Percentiles rank a stretch among this genome's conserved stretches.
These are phyloP conservation scores for Astrothelium macrocarpum DNA, from an alignment of 495 filamentous ascomycete species.

Conservation along the genomic window DNA sequence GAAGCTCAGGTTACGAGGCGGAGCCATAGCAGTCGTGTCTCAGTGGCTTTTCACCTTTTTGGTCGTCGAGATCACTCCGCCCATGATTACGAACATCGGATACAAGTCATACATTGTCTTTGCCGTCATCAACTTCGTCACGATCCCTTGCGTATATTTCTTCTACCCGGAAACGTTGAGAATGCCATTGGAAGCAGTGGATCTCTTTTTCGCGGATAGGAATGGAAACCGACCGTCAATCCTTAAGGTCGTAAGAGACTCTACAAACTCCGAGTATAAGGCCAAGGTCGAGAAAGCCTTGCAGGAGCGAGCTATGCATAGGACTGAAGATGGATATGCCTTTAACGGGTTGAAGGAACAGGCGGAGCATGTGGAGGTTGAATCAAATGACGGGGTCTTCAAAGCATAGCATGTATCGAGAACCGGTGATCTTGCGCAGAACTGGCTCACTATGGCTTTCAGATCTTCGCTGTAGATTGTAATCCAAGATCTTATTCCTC, in stretches of 20 bases:
- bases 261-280: conserved; percentile 13
- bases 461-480: not conserved
- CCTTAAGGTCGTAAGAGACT: conserved; percentile 13
- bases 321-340: conserved; percentile 9
- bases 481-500: not conserved
- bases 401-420: not conserved
- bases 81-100: conserved; percentile 18
- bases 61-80: conserved; percentile 18
- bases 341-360: not conserved
- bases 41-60: conserved; percentile 20
- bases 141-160: conserved; percentile 9
- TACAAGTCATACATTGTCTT: conserved; percentile 20
- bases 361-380: not conserved
- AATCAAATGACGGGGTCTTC: not conserved
- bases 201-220: conserved; percentile 17
- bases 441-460: not conserved
- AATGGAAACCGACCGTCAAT: conserved; percentile 13
- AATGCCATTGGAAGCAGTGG: conserved; percentile 18
- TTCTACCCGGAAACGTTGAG: conserved; percentile 8
- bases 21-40: conserved; percentile 14
- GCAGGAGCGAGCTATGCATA: conserved; percentile 8
- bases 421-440: not conserved
- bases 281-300: conserved; percentile 7
- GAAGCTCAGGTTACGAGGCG: conserved; percentile 12
- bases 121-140: conserved; percentile 8